Conservation (phyloP, 768 basidiomycete species). For the Amanita fuliginea region DNA sequence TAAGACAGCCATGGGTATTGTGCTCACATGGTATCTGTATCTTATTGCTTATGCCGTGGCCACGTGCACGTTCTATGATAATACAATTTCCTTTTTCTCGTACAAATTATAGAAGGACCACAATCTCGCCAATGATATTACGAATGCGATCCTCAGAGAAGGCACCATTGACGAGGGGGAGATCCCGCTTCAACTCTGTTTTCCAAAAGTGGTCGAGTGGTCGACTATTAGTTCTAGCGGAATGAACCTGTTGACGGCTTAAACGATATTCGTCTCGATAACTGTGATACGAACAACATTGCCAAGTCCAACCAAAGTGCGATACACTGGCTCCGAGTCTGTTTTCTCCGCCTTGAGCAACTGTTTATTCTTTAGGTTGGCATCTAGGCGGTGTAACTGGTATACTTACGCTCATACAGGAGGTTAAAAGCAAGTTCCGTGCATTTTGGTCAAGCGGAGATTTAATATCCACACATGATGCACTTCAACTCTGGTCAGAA, state of each 20-base stretch:
- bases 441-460: slow-evolving; percentile 26
- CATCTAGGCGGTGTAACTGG: neutral
- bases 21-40: neutral
- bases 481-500: slow-evolving; percentile 25
- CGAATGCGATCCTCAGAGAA: slow-evolving; percentile 54
- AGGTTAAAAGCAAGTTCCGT: slow-evolving; percentile 29
- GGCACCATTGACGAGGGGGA: slow-evolving; percentile 25
- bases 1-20: neutral
- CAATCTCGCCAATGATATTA: slow-evolving; percentile 39
- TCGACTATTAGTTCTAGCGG: slow-evolving; percentile 25
- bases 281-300: slow-evolving; percentile 42
- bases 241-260: slow-evolving; percentile 32
- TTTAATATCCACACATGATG: slow-evolving; percentile 49
- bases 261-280: neutral
- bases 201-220: slow-evolving; percentile 28
- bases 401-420: slow-evolving; percentile 35
- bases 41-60: no score
- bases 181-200: slow-evolving; percentile 26
- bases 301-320: slow-evolving; percentile 61
- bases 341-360: slow-evolving; percentile 35
- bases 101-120: slow-evolving; percentile 23
- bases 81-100: neutral
- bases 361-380: slow-evolving; percentile 16
- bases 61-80: slow-evolving; percentile 5
- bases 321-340: slow-evolving; percentile 64